A percentile compares a stretch with the other conserved stretches of the same genome.
These are phyloP conservation scores for Euphorbia lathyris DNA, from an alignment of 345 rosid species.

Conservation along the genomic window DNA sequence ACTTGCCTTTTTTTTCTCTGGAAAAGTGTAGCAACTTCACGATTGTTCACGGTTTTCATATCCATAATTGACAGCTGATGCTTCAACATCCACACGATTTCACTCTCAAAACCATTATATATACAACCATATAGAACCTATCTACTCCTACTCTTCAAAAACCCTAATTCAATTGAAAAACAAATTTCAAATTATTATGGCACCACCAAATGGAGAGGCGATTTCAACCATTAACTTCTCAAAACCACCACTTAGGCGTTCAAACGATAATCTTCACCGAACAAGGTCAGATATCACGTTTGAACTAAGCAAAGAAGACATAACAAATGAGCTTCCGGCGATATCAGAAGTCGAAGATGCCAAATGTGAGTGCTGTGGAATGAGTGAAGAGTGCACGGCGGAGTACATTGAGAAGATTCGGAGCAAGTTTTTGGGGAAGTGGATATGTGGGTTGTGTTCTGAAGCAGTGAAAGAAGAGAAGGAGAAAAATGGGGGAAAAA, in stretches of 20 bases:
- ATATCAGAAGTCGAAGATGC: constrained; percentile 78
- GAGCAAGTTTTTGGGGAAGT: constrained; percentile 60
- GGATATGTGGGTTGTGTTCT: constrained; percentile 83
- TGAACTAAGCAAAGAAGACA: constrained; percentile 39
- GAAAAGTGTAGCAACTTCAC: constrained; percentile 39
- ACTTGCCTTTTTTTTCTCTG: constrained; percentile 4
- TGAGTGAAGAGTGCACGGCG: constrained; percentile 81
- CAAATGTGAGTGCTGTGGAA: constrained; percentile 88
- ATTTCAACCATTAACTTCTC: constrained; percentile 30
- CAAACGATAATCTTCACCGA: constrained; percentile 48
- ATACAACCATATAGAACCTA: constrained; percentile 2
- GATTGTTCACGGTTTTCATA: constrained; percentile 13
- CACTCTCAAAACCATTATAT: constrained; percentile 22
- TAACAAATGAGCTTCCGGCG: constrained; percentile 18
- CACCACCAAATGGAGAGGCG: constrained; percentile 61
- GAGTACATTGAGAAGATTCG: constrained; percentile 76
- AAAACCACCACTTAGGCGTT: constrained; percentile 52
- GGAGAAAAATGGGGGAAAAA: constrained; percentile 51
- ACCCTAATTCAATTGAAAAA: not conserved
- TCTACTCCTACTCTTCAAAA: not conserved
- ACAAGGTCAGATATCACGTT: constrained; percentile 64
- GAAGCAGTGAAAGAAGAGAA: constrained; percentile 92
- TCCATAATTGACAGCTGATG: constrained; percentile 37
- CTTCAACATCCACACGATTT: constrained; percentile 38
- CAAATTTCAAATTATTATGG: constrained; percentile 45